phyloP scores from a whole-genome alignment of 768 basidiomycete genomes.

The Boletus rufocinnamomeus region DNA sequence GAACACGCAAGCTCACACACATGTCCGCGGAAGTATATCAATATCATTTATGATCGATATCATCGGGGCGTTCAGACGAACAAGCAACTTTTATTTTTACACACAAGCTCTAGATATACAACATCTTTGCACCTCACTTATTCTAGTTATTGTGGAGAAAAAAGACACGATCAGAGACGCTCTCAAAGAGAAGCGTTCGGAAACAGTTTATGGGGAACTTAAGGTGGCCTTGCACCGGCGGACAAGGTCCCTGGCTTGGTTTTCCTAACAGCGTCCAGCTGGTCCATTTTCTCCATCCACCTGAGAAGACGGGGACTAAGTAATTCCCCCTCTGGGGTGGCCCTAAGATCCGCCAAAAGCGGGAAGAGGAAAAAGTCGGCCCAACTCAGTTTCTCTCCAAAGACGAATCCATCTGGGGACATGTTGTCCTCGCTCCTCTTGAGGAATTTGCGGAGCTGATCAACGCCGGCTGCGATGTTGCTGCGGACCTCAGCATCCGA shows the following conservation, averaged over 20 bases:
- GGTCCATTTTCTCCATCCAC: slow-evolving; percentile 32
- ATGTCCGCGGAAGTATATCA: background rate
- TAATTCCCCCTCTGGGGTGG: slow-evolving; percentile 29
- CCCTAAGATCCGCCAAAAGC: slow-evolving; percentile 32
- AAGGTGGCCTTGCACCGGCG: slow-evolving; percentile 29
- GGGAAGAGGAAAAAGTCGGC: slow-evolving; percentile 38
- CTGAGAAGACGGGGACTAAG: slow-evolving; percentile 23
- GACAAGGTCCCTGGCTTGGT: slow-evolving; percentile 31
- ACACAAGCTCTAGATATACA: background rate
- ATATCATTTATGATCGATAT: background rate
- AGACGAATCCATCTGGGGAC: slow-evolving; percentile 32
- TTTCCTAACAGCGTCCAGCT: slow-evolving; percentile 26
- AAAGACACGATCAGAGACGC: background rate
- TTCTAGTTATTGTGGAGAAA: background rate
- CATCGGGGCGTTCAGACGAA: background rate
- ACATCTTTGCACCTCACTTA: background rate
- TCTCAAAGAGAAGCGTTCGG: background rate
- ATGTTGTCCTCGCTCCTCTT: slow-evolving; percentile 21
- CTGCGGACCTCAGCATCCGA: slow-evolving; percentile 26
- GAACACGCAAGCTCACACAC: background rate
- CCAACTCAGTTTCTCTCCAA: slow-evolving; percentile 32
- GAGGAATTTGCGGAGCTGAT: slow-evolving; percentile 20
- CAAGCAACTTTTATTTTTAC: background rate
- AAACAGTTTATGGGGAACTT: background rate
- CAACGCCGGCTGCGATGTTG: slow-evolving; percentile 22